Evolutionary conservation across 2,329 filamentous ascomycete species (phyloP).

Genomic region (Botryotinia calthae): DNA sequence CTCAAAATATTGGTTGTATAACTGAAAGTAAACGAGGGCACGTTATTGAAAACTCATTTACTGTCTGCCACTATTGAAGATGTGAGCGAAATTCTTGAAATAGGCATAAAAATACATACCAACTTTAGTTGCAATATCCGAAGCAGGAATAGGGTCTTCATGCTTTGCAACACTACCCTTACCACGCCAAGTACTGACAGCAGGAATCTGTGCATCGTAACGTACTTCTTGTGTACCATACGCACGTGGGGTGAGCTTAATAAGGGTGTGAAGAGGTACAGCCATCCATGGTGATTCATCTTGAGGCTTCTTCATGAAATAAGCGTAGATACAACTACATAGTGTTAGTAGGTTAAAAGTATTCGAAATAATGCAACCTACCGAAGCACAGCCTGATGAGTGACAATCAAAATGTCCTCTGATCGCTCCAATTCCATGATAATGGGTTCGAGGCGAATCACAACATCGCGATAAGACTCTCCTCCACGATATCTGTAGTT

Average conservation of each 20-base stretch:
- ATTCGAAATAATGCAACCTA: neutral
- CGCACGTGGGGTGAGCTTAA: slow-evolving; percentile 91
- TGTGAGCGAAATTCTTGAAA: neutral
- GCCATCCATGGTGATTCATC: slow-evolving; percentile 97
- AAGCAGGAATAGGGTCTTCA: slow-evolving; percentile 46
- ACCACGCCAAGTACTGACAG: slow-evolving; percentile 92
- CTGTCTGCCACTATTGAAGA: neutral
- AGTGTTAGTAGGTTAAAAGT: neutral
- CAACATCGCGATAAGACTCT: slow-evolving; percentile 93
- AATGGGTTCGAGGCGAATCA: slow-evolving; percentile 95
- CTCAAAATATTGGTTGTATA: neutral
- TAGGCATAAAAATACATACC: neutral
- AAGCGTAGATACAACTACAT: slow-evolving; percentile 81
- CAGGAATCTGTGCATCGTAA: slow-evolving; percentile 86
- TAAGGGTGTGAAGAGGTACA: slow-evolving; percentile 91
- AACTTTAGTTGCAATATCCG: slow-evolving; percentile 14
- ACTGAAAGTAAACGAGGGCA: neutral
- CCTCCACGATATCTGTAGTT: slow-evolving; percentile 98
- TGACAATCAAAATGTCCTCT: slow-evolving; percentile 97
- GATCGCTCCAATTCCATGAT: slow-evolving; percentile 98
- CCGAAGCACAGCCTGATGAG: slow-evolving; percentile 87
- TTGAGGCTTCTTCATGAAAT: slow-evolving; percentile 97
- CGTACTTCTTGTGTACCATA: slow-evolving; percentile 91
- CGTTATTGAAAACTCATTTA: neutral
- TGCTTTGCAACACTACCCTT: slow-evolving; percentile 93